Conservation (phyloP, 23 red algal genomes). For the Porphyridium purpureum region DNA sequence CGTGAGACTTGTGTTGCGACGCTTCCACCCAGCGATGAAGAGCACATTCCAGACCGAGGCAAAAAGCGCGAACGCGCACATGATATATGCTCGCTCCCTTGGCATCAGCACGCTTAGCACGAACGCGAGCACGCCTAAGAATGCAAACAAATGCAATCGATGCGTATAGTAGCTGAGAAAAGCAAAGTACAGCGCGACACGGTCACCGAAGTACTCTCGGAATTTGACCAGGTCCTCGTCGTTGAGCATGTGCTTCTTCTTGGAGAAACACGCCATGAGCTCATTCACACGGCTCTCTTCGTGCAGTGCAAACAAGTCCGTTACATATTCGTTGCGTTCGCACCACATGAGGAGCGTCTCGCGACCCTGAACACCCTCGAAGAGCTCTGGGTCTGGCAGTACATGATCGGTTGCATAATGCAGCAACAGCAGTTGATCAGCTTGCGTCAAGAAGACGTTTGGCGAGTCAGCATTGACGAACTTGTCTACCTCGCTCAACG, state of each 20-base stretch:
- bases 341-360: constrained; percentile 76
- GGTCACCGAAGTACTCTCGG: constrained; percentile 70
- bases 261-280: constrained; percentile 17
- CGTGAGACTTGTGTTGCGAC: constrained; percentile 45
- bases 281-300: constrained; percentile 15
- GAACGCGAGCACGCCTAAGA: constrained; percentile 11
- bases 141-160: constrained; percentile 22
- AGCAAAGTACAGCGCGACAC: constrained; percentile 64
- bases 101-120: constrained; percentile 11
- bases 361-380: constrained; percentile 41
- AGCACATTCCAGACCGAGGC: constrained; percentile 33
- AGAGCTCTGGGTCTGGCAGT: constrained; percentile 18
- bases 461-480: no score
- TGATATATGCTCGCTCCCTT: constrained; percentile 5
- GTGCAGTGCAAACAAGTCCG: constrained; percentile 68
- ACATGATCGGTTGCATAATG: constrained; percentile 41
- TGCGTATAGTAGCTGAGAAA: constrained; percentile 61
- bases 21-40: constrained; percentile 50
- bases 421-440: constrained; percentile 36
- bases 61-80: constrained; percentile 48
- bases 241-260: constrained; percentile 16
- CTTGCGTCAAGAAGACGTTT: constrained; percentile 24
- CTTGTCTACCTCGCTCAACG: no score
- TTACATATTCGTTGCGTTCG: constrained; percentile 45
- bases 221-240: constrained; percentile 31